Conservation (phyloP, 1,139 yeast species). For the Citeromyces hawaiiensis region DNA sequence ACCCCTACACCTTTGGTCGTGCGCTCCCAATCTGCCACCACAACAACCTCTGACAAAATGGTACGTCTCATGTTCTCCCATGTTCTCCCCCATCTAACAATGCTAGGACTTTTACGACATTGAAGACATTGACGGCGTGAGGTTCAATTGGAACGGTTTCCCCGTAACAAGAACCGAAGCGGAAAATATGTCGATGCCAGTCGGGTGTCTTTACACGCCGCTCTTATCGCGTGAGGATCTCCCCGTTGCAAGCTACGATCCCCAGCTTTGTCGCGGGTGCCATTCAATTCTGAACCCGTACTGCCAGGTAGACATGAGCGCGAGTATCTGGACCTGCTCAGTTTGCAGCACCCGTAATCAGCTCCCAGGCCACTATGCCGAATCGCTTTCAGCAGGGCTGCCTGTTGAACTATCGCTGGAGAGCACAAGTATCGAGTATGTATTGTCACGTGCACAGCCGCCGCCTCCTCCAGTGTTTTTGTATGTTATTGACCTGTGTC, state of each 20-base stretch:
- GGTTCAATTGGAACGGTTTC: conserved; percentile 46
- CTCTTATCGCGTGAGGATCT: conserved; percentile 68
- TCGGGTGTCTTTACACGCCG: conserved; percentile 91
- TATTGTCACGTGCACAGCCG: conserved; percentile 45
- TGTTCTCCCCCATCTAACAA: neutral
- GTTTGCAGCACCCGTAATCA: conserved; percentile 76
- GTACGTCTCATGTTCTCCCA: neutral
- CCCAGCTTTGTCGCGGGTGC: conserved; percentile 79
- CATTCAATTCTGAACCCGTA: conserved; percentile 82
- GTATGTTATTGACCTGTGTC: conserved; percentile 87
- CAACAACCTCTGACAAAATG: neutral
- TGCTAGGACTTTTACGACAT: conserved; percentile 18
- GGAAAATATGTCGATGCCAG: conserved; percentile 84
- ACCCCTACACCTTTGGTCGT: neutral
- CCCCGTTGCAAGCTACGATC: conserved; percentile 80
- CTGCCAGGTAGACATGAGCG: conserved; percentile 68
- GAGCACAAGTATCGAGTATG: conserved; percentile 85
- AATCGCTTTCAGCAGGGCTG: conserved; percentile 67
- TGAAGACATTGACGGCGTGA: conserved; percentile 23
- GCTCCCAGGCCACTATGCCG: conserved; percentile 82
- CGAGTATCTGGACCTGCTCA: conserved; percentile 86
- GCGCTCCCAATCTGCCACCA: neutral
- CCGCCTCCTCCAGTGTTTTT: conserved; percentile 89
- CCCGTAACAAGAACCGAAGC: conserved; percentile 91
- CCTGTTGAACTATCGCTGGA: conserved; percentile 76